Evolutionary conservation across 2,329 filamentous ascomycete genomes (phyloP).

Genomic region (Xylaria sp.): DNA sequence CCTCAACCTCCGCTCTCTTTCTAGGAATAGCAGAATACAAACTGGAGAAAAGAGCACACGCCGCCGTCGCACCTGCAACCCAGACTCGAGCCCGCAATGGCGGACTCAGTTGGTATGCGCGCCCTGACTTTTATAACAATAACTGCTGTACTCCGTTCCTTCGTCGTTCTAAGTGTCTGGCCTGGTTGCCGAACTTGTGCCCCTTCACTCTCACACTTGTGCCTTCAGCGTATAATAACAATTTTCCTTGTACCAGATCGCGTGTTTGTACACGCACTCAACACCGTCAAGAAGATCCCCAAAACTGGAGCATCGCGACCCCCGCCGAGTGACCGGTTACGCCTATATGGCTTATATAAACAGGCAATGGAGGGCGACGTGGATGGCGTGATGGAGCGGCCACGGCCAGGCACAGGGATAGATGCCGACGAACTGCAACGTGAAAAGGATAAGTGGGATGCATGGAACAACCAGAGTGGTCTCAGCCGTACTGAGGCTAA

Average conservation of each 20-base stretch:
- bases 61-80: constrained; percentile 28
- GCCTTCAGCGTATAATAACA: constrained; percentile 23
- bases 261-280: constrained; percentile 98
- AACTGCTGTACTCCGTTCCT: neutral
- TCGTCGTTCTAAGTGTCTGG: neutral
- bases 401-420: constrained; percentile 62
- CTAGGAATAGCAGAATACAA: neutral
- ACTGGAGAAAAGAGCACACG: constrained; percentile 5
- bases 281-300: constrained; percentile 97
- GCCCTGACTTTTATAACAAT: neutral
- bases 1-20: neutral
- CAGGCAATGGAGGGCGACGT: constrained; percentile 99
- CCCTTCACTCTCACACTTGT: neutral
- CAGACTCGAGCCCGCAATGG: constrained; percentile 53
- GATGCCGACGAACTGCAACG: constrained; percentile 65
- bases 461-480: constrained; percentile 90
- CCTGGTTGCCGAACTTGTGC: neutral
- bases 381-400: constrained; percentile 90
- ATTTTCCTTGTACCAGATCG: constrained; percentile 71
- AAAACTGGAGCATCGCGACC: constrained; percentile 92
- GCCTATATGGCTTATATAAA: constrained; percentile 98
- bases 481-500: constrained; percentile 92
- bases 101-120: constrained; percentile 63
- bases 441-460: constrained; percentile 84
- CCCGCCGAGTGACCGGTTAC: constrained; percentile 84